Evolutionary conservation across 2,329 filamentous ascomycete genomes (phyloP).

Genomic region (Colletotrichum filicis): DNA sequence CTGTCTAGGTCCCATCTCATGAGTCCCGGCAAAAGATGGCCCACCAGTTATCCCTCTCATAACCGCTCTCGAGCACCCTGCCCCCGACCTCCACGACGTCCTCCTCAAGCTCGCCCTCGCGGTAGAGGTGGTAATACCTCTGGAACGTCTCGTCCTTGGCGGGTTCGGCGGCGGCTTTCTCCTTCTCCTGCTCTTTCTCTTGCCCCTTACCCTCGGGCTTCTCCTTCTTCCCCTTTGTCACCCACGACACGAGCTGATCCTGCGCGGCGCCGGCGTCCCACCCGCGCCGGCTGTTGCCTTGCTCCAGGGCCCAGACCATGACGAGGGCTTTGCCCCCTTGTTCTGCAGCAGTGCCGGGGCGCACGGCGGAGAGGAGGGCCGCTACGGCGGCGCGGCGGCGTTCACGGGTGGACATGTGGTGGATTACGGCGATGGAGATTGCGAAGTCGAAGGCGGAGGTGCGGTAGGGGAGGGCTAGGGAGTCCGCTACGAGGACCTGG

Average conservation of each 20-base stretch:
- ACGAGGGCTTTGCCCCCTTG: constrained; percentile 75
- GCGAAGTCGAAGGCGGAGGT: constrained; percentile 75
- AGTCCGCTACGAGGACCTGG: constrained; percentile 82
- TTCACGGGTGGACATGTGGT: constrained; percentile 85
- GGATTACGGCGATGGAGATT: constrained; percentile 93
- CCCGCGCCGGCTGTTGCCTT: constrained; percentile 84
- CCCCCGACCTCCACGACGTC: constrained; percentile 83
- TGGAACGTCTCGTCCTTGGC: constrained; percentile 69
- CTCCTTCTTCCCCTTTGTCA: constrained; percentile 63
- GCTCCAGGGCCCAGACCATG: constrained; percentile 97
- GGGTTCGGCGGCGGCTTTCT: neutral
- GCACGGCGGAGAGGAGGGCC: constrained; percentile 76
- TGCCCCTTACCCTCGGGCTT: neutral
- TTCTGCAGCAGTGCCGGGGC: constrained; percentile 50
- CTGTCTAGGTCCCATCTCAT: neutral
- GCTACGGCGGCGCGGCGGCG: constrained; percentile 79
- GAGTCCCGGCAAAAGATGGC: constrained; percentile 64
- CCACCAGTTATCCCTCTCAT: constrained; percentile 99
- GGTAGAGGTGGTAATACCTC: constrained; percentile 94
- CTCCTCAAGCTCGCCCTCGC: constrained; percentile 84
- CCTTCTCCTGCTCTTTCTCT: neutral
- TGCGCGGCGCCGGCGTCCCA: constrained; percentile 88
- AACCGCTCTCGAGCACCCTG: constrained; percentile 80
- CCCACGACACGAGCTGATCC: constrained; percentile 97
- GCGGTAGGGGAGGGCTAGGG: constrained; percentile 84